Conservation (phyloP, 352 stramenopile genomes). For the Globisporangium nagaii region DNA sequence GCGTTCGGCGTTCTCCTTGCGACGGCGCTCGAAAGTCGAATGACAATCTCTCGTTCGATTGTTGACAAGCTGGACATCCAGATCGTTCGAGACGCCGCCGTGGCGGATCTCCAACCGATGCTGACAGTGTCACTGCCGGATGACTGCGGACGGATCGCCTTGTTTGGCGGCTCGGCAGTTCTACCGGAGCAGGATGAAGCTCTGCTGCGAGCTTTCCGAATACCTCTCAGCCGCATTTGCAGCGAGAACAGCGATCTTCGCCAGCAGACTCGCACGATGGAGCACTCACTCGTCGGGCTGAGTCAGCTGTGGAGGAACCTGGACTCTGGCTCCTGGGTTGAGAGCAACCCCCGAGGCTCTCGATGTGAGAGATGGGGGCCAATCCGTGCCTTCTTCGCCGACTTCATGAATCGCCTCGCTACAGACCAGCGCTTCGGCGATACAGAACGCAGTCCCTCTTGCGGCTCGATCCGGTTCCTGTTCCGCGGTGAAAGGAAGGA, state of each 20-base stretch:
- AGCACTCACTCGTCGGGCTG: background rate
- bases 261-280: background rate
- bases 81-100: background rate
- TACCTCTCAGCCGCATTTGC: constrained; percentile 6
- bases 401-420: background rate
- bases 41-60: constrained; percentile 7
- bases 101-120: background rate
- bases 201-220: constrained; percentile 8
- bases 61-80: constrained; percentile 6
- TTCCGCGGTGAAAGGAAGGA: constrained; percentile 11
- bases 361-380: background rate
- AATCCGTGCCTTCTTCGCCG: background rate
- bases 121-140: constrained; percentile 8
- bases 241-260: background rate
- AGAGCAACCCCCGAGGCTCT: background rate
- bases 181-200: constrained; percentile 6
- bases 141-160: constrained; percentile 2
- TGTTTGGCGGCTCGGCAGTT: constrained; percentile 8
- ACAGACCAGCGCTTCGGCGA: background rate
- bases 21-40: constrained; percentile 11
- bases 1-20: constrained; percentile 13
- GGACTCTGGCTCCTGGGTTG: background rate
- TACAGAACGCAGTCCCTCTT: background rate
- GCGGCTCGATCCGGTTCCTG: constrained; percentile 8
- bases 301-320: constrained; percentile 1